Conservation (phyloP, 2,329 filamentous ascomycete species). For the Calonectria pseudoturangicola region DNA sequence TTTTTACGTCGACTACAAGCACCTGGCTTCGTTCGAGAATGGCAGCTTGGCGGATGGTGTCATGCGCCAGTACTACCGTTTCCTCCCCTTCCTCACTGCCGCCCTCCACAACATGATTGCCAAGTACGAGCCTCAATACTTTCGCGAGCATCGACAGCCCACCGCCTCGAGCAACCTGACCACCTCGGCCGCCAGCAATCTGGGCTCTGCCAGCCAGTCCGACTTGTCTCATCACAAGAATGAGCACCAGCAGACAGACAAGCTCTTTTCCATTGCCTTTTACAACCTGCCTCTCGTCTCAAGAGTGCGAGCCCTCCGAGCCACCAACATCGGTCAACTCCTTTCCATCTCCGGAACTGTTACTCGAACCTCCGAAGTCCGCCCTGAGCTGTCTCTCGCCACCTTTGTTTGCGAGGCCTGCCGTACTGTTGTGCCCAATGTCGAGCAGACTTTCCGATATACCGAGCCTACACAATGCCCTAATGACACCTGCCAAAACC, state of each 20-base stretch:
- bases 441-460: slow-evolving; percentile 98
- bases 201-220: slow-evolving; percentile 77
- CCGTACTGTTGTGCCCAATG: slow-evolving; percentile 87
- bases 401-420: slow-evolving; percentile 95
- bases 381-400: slow-evolving; percentile 92
- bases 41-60: slow-evolving; percentile 90
- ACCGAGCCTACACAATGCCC: slow-evolving; percentile 98
- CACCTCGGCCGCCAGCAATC: slow-evolving; percentile 79
- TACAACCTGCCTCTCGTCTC: slow-evolving; percentile 94
- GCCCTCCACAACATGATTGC: slow-evolving; percentile 94
- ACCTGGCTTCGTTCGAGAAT: slow-evolving; percentile 85
- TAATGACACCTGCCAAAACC: slow-evolving; percentile 90
- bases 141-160: slow-evolving; percentile 91
- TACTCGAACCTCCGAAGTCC: slow-evolving; percentile 96
- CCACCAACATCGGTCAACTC: slow-evolving; percentile 92
- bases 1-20: slow-evolving; percentile 90
- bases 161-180: slow-evolving; percentile 83
- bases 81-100: slow-evolving; percentile 91
- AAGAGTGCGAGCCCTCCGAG: slow-evolving; percentile 88
- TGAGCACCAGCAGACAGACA: slow-evolving; percentile 97
- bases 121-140: slow-evolving; percentile 96
- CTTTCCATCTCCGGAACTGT: slow-evolving; percentile 98
- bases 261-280: slow-evolving; percentile 93
- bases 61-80: slow-evolving; percentile 94
- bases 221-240: slow-evolving; percentile 85